Conservation (phyloP, 2,329 filamentous ascomycete species). For the Triangularia setosa region DNA sequence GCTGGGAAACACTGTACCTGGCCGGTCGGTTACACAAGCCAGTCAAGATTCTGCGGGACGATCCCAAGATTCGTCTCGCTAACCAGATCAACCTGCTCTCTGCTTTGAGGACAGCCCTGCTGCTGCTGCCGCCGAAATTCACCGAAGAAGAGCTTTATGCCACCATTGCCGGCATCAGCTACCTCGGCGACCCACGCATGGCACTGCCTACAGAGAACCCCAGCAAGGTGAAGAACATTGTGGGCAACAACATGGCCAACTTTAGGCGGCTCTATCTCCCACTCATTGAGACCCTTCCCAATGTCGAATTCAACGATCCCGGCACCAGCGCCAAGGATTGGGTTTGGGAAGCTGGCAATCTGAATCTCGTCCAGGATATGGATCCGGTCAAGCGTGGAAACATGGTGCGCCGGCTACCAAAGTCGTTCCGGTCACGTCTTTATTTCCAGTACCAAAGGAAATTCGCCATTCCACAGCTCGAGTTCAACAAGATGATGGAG, state of each 20-base stretch:
- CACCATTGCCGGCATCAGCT: slow-evolving; percentile 88
- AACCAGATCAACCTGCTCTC: slow-evolving; percentile 96
- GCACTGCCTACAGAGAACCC: slow-evolving; percentile 83
- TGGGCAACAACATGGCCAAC: slow-evolving; percentile 82
- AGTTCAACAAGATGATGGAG: slow-evolving; percentile 82
- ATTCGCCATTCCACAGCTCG: slow-evolving; percentile 75
- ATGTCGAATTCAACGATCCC: slow-evolving; percentile 71
- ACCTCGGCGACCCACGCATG: slow-evolving; percentile 97
- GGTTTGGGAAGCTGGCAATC: slow-evolving; percentile 60
- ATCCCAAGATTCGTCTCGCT: slow-evolving; percentile 84
- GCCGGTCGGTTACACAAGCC: slow-evolving; percentile 95
- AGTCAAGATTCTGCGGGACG: slow-evolving; percentile 93
- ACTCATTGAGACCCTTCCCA: slow-evolving; percentile 84
- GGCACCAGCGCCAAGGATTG: slow-evolving; percentile 56
- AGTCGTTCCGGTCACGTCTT: slow-evolving; percentile 78
- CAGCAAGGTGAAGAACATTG: slow-evolving; percentile 90
- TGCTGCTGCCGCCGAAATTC: slow-evolving; percentile 80
- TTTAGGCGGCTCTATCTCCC: slow-evolving; percentile 90
- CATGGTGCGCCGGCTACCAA: slow-evolving; percentile 90
- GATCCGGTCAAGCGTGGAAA: slow-evolving; percentile 85
- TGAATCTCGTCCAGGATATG: slow-evolving; percentile 82
- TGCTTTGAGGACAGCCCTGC: slow-evolving; percentile 81
- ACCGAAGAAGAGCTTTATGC: slow-evolving; percentile 84
- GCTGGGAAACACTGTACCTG: slow-evolving; percentile 95
- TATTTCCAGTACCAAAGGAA: slow-evolving; percentile 96